Evolutionary conservation across 345 rosid species (phyloP), one percentile per base, ranked within the genome.

Genomic region (Syzygium aromaticum): DNA sequence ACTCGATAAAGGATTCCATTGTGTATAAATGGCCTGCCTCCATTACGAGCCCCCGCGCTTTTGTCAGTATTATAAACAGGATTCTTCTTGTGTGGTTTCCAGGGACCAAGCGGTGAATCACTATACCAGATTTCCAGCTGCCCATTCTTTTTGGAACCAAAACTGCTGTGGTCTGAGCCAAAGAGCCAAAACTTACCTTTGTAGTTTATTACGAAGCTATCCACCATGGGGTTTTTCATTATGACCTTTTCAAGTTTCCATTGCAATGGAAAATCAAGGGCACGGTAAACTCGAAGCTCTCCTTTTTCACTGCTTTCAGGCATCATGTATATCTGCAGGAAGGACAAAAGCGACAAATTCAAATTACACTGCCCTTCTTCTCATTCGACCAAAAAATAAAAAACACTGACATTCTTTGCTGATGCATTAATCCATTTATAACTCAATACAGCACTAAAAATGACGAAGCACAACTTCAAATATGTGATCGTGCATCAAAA

Each of bases 1-100:
- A 93, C 86, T n/a, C 99, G 99, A 89, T 95, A 95, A 52, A 98
- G 95, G 80, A 90, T 90, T 23, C 98, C 99, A 57, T 93, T 84
- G 23, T 94, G 91, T 46, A 88, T 43, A 90, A 98, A 95, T 16
- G 96, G 95, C 86, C 99, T 93, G 89, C 99, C 99, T 51, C 97
- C 99, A 86, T 98, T 98, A 85, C 99, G 95, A 19, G 99, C 98
- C 52, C 99, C 99, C 67, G 89, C 77, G 54, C 92, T 92, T 85
- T 84, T 92, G 86, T 92, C 86, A 19, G 91, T 90, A 73, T 95
- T 96, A 85, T 98, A 93, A 78, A 98, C 87, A 49, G 99, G 99
- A 87, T 96, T 95, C 91, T 92, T 94, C 93, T 93, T 95, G 94
- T 98, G 98, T 56, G 96, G 96, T 91, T 90, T 94, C 99, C 99